Evolutionary conservation across 345 rosid species (phyloP), one percentile per base, ranked within the genome.

Genomic region (Populus ilicifolia): DNA sequence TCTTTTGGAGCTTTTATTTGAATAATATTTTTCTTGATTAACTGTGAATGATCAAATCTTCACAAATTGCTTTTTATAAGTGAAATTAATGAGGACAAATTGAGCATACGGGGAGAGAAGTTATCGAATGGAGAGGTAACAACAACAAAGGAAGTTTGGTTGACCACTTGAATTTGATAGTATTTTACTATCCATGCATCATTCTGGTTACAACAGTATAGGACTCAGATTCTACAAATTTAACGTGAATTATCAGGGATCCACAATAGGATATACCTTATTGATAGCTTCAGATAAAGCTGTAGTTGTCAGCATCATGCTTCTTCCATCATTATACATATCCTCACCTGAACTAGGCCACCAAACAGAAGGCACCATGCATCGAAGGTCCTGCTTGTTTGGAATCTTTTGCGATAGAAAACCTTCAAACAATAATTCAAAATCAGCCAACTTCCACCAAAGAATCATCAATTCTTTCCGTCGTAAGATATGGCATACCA

Each of bases 301-400:
- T 48, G 91, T 78, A 50, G 93, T 85, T 11, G 96, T 86, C 84
- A 96, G 83, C 69, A 84, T 75, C 99, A 96, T 92, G 86, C 97
- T 91, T 80, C 84, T 86, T 87, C 5, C 61, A 54, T 92, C 98
- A 72, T 80, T 71, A 69, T 93, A 90, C 39, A 87, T 76, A 77
- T 91, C 97, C 83, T 96, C 99, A 79, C 83, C 87, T 73, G 98
- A 92, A 70, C 99, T 93, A 86, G 98, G 94, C 99, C 99, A 96
- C 98, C 98, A 96, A 83, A 93, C 96, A 85, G 91, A 90, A 77
- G 97, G 97, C 87, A 96, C 85, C 80, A 96, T 79, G 77, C 85
- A 84, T 79, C 92, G 97, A 70, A 96, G 91, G 78, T 96, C 99
- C 86, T 89, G 94, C 79, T 85, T 90, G 80, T 88, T 96, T 75